These are phyloP conservation scores for Fusarium domesticum DNA, from an alignment of 2,329 filamentous ascomycete species.

Conservation along the genomic window DNA sequence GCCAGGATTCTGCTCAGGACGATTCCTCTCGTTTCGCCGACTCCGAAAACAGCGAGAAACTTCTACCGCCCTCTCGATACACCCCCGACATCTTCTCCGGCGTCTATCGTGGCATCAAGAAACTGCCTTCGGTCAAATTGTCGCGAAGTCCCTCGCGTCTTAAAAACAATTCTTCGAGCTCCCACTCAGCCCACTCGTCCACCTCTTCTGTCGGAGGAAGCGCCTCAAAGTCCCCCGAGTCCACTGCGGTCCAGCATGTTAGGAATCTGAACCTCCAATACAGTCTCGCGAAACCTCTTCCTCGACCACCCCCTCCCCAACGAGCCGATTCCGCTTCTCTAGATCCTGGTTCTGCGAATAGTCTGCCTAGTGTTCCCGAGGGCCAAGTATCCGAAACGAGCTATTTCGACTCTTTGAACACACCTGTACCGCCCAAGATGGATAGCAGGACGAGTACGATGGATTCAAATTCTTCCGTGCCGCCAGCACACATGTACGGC, in stretches of 20 bases:
- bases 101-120: conserved; percentile 52
- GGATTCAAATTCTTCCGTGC: conserved; percentile 42
- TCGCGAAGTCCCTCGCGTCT: conserved; percentile 44
- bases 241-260: conserved; percentile 44
- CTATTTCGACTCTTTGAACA: conserved; percentile 10
- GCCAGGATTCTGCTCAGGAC: conserved; percentile 29
- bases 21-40: conserved; percentile 44
- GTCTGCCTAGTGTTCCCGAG: conserved; percentile 33
- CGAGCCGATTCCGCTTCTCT: conserved; percentile 23
- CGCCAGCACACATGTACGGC: conserved; percentile 38
- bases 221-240: conserved; percentile 16
- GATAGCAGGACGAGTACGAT: conserved; percentile 47
- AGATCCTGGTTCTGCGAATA: conserved; percentile 30
- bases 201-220: conserved; percentile 8
- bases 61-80: conserved; percentile 30
- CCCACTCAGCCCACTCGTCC: conserved; percentile 17
- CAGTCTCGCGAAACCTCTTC: conserved; percentile 57
- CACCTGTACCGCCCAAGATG: conserved; percentile 26
- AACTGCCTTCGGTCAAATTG: conserved; percentile 43
- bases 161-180: conserved; percentile 27
- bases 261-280: conserved; percentile 53
- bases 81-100: conserved; percentile 49
- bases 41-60: conserved; percentile 37
- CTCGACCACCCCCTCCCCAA: conserved; percentile 44
- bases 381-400: conserved; percentile 29